Conservation (phyloP, 495 filamentous ascomycete species). For the Rhizodiscina lignyota region DNA sequence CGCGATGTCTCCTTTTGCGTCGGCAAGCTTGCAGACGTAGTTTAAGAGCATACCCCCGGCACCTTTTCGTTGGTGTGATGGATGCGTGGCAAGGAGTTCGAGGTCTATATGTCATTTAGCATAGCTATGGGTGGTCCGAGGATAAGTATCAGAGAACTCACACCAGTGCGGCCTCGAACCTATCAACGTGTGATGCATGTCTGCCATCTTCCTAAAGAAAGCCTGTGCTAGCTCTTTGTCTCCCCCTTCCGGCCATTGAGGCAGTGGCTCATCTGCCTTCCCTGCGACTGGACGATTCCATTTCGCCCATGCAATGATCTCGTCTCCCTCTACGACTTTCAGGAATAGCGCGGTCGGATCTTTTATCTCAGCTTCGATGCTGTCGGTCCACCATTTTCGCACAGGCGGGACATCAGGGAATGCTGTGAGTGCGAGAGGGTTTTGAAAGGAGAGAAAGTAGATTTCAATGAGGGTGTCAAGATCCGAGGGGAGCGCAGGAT, state of each 20-base stretch:
- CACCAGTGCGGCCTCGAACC: not conserved
- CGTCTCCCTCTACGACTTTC: conserved; percentile 1
- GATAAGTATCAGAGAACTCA: not conserved
- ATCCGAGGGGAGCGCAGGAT: too few species aligned
- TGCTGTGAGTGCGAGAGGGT: not conserved
- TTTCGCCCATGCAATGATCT: conserved; percentile 1
- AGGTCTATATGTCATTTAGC: conserved; percentile 1
- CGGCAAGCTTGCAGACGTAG: not conserved
- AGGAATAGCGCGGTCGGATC: not conserved
- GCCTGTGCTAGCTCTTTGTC: not conserved
- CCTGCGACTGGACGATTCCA: not conserved
- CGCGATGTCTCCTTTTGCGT: not conserved
- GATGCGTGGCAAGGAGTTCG: not conserved
- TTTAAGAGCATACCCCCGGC: not conserved
- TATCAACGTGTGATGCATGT: not conserved
- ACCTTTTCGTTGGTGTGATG: conserved; percentile 1
- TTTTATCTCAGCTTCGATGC: not conserved
- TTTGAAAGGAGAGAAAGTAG: conserved; percentile 1
- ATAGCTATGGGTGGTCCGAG: not conserved
- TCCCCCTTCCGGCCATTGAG: not conserved
- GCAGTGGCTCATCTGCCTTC: not conserved
- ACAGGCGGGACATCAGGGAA: conserved; percentile 1
- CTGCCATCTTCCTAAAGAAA: not conserved
- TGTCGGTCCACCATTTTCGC: not conserved
- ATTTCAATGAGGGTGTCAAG: not conserved